phyloP scores from a whole-genome alignment of 306 rosid genomes.

The Rosa chinensis region DNA sequence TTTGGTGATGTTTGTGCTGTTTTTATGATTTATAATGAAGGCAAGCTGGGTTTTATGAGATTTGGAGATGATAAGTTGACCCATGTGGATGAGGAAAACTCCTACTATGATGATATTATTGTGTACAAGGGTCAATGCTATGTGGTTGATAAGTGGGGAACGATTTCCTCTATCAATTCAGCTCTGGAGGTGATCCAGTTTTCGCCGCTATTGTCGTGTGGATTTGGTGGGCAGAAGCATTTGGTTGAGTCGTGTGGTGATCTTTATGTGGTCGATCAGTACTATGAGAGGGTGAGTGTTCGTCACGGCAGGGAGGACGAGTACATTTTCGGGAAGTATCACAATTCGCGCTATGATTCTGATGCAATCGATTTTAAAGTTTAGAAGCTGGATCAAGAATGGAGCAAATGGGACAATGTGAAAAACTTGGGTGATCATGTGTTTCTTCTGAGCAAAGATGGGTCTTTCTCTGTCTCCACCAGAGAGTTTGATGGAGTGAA shows the following conservation, averaged over 20 bases:
- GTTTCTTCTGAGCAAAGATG: slow-evolving; percentile 9
- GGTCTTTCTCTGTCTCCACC: background rate
- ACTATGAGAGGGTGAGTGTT: background rate
- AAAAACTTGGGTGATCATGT: slow-evolving; percentile 20
- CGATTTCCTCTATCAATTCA: slow-evolving; percentile 33
- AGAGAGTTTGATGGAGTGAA: background rate
- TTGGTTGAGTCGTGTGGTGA: slow-evolving; percentile 40
- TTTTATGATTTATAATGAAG: slow-evolving; percentile 19
- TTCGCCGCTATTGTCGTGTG: slow-evolving; percentile 25
- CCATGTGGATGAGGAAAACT: slow-evolving; percentile 13
- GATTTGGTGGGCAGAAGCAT: slow-evolving; percentile 22
- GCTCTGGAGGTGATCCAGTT: slow-evolving; percentile 32
- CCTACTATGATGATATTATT: slow-evolving; percentile 30
- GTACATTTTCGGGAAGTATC: background rate
- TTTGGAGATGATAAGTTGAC: slow-evolving; percentile 20
- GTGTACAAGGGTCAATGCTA: slow-evolving; percentile 32
- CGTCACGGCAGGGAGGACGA: background rate
- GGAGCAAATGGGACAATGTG: no score
- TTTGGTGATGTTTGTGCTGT: background rate
- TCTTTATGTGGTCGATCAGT: slow-evolving; percentile 40
- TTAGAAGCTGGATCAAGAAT: no score
- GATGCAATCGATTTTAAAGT: background rate
- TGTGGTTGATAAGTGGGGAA: slow-evolving; percentile 38
- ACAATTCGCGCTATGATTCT: background rate
- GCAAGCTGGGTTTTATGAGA: slow-evolving; percentile 13